These are phyloP conservation scores for Filobasidium wieringae DNA, from an alignment of 768 basidiomycete species.

Conservation along the genomic window DNA sequence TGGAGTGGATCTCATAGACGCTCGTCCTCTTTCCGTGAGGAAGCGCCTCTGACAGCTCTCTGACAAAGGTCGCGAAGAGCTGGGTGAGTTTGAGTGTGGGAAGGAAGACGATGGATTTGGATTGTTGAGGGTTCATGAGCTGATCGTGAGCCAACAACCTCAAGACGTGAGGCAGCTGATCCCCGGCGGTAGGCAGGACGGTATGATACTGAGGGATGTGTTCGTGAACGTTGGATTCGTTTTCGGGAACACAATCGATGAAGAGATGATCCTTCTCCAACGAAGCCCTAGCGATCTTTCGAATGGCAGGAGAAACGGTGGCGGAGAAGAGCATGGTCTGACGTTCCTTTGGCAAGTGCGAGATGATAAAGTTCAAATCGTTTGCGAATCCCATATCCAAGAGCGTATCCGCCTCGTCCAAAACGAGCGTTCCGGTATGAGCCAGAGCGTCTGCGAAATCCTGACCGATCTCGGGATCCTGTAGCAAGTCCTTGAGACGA, in stretches of 20 bases:
- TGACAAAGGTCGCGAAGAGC: constrained; percentile 56
- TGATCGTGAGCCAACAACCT: constrained; percentile 81
- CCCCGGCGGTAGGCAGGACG: constrained; percentile 50
- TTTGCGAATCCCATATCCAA: constrained; percentile 85
- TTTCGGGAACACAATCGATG: constrained; percentile 59
- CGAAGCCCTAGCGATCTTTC: constrained; percentile 53
- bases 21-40: constrained; percentile 49
- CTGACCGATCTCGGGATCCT: constrained; percentile 42
- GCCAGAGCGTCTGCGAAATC: constrained; percentile 41
- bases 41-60: constrained; percentile 42
- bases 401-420: constrained; percentile 86
- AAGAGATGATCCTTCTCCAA: constrained; percentile 54
- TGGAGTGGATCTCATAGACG: constrained; percentile 74
- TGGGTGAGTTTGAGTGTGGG: constrained; percentile 75
- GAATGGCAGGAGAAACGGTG: constrained; percentile 62
- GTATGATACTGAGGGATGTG: constrained; percentile 75
- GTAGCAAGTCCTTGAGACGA: constrained; percentile 61
- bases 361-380: constrained; percentile 63
- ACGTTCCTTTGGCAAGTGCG: constrained; percentile 55
- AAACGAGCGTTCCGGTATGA: constrained; percentile 58
- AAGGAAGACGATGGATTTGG: constrained; percentile 72
- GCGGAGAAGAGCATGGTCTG: constrained; percentile 90
- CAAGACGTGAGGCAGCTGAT: constrained; percentile 68
- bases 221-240: constrained; percentile 53
- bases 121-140: constrained; percentile 51